Percentiles rank a stretch among this genome's conserved stretches.
Evolutionary conservation across 208 protist species (phyloP).

Genomic region (Herpetomonas samuelpessoai): DNA sequence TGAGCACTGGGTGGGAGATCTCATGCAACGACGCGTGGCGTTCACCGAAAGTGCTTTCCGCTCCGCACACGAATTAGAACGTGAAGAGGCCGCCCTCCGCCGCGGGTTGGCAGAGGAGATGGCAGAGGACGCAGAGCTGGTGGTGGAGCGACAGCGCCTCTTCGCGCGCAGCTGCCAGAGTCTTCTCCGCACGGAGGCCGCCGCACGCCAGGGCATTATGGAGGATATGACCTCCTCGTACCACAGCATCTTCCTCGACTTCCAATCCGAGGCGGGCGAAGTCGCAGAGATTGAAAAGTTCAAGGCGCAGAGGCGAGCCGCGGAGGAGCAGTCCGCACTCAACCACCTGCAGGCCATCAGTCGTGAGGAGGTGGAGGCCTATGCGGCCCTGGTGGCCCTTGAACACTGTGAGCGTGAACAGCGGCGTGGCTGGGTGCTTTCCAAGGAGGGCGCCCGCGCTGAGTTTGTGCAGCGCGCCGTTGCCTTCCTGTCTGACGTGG

Average conservation of each 20-base stretch:
- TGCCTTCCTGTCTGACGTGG: constrained; percentile 6
- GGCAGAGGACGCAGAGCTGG: constrained; percentile 12
- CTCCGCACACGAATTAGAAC: constrained; percentile 12
- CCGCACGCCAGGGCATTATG: constrained; percentile 11
- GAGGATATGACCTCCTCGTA: constrained; percentile 18
- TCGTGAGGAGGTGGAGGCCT: constrained; percentile 26
- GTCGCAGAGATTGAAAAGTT: constrained; percentile 11
- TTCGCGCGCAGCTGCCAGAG: constrained; percentile 15
- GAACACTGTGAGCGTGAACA: constrained; percentile 42
- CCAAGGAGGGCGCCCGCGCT: constrained; percentile 16
- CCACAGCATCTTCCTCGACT: constrained; percentile 14
- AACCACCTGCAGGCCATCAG: constrained; percentile 18
- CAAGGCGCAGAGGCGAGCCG: constrained; percentile 13
- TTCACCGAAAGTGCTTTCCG: constrained; percentile 15
- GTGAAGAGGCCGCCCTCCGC: constrained; percentile 15
- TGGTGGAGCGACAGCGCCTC: constrained; percentile 24
- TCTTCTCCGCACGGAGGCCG: constrained; percentile 18
- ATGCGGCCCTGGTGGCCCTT: constrained; percentile 13
- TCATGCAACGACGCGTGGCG: constrained; percentile 5
- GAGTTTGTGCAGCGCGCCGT: constrained; percentile 14
- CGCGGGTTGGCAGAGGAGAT: constrained; percentile 18
- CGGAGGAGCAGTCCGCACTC: constrained; percentile 5
- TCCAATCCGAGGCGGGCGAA: constrained; percentile 9
- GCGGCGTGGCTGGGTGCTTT: constrained; percentile 22
- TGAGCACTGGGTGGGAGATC: constrained; percentile 5